Evolutionary conservation across 192 early-diverging fungal genomes (phyloP), one percentile per base, ranked within the genome.

Genomic region (Coemansia sp.): DNA sequence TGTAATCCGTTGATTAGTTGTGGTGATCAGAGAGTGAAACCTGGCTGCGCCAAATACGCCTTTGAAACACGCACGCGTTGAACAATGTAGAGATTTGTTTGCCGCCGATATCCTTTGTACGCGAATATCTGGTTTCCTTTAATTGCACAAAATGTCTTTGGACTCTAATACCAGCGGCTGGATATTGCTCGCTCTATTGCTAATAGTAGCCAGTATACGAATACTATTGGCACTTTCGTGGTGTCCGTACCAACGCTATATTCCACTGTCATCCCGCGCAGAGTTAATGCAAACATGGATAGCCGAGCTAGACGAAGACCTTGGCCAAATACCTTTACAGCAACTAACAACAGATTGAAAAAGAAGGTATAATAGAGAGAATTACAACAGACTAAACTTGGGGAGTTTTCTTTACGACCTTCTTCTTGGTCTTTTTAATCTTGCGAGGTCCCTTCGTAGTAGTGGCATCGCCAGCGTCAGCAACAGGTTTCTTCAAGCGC

Each of bases 401-500:
- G 21, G 67, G 29, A 27, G 41, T 57, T 67, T 78, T 78, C 68
- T 78, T 78, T 53, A 78, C 71, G 19, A 73, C 64, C 19, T 70
- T 71, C 63, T 73, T 77, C 67, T 77, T 78, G 19, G 67, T 67
- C 68, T 78, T 78, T 60, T 78, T 78, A 64, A 78, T 64, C 39
- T 73, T 78, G 50, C 76, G 76, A 31, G 76, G 76, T 1, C 76
- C 76, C 44, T 73, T 78, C 19, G 63, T 66, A 5, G 60, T 11
- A 12, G 42, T 31, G 3, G 39, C 32, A 25, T 36, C 17, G 57
- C 57, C 45, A 60, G 50, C 32, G 14, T 50, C 65, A 25, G 62
- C 59, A 31, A 66, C 66, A n/a, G 72, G 62, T 36, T 75, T 74
- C 45, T 74, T 74, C 10, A 44, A 36, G 3, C 66, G 66, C 21